Base-by-base conservation (phyloP, 1,284 basidiomycete genomes). In the Boletus holoroseus region DNA sequence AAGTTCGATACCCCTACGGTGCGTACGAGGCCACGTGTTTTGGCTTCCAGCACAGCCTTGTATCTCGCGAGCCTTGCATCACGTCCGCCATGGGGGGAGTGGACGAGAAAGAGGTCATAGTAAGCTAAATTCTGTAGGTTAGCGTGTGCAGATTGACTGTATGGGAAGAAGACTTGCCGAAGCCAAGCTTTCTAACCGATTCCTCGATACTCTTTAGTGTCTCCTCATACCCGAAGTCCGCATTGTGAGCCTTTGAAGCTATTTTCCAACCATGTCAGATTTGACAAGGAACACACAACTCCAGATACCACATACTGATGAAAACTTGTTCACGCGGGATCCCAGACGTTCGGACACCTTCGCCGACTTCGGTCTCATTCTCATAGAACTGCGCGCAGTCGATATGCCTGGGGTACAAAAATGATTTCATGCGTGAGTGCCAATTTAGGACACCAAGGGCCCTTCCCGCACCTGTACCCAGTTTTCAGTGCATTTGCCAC, bases 1-100 rank as follows among this genome's bases (percentile, higher is more conserved):
- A 74, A 86, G 66, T 86, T 86, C 5, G 77, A 81, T 11, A 86
- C 83, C 1, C 83, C 83, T 18, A 82, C 76, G 27, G 71, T 70
- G 52, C 70, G 71, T 35, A 81, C 63, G 61, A 78, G 77, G 1
- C 83, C 83, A 22, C 71, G 73, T 38, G 71, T 68, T 57, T 76
- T 72, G 24, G 68, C 69, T 50, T 75, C 67, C 9, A 73, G 58
- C 39, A 78, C 63, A 0, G 72, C 75, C 48, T 64, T 69, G 61
- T 75, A 82, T 6, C 70, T 74, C 35, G 69, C 69, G 16, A 78
- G 64, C 11, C 81, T 72, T 37, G 62, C 66, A 41, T 69, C 62
- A 15, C 65, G 71, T 1, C 77, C 76, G 0, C 71, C 68, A 8
- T 72, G 64, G 1, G 79, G 74, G 51, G 76, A 73, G 55, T 86